These are phyloP conservation scores for Pugionium cornutum DNA, from an alignment of 345 rosid genomes.

Conservation along the genomic window DNA sequence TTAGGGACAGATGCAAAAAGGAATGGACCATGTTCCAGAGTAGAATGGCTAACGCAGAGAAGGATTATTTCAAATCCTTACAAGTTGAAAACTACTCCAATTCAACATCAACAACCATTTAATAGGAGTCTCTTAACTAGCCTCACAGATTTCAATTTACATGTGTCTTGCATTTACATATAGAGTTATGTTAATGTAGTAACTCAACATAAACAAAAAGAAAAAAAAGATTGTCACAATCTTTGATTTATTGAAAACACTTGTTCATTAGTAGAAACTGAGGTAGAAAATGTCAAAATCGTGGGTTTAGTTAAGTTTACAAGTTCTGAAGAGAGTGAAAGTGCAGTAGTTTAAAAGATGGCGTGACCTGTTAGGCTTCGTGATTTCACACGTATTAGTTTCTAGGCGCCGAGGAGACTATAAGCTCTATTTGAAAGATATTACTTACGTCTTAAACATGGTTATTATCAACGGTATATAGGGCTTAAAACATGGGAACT, in stretches of 20 bases:
- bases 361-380: too few species aligned
- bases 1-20: conserved; percentile 80
- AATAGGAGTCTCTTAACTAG: conserved; percentile 33
- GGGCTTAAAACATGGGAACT: too few species aligned
- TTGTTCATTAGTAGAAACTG: too few species aligned
- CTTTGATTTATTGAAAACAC: background rate
- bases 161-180: conserved; percentile 35
- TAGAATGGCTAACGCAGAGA: conserved; percentile 68
- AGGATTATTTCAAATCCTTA: conserved; percentile 48
- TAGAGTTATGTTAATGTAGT: conserved; percentile 35
- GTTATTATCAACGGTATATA: too few species aligned
- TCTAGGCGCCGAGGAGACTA: too few species aligned
- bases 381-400: too few species aligned
- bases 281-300: too few species aligned
- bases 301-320: too few species aligned
- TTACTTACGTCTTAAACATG: too few species aligned
- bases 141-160: conserved; percentile 26
- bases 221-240: conserved; percentile 4
- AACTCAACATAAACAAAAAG: conserved; percentile 15
- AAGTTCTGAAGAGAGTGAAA: too few species aligned
- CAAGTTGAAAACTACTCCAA: conserved; percentile 42
- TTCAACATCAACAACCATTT: conserved; percentile 18
- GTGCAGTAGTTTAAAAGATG: too few species aligned
- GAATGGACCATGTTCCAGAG: conserved; percentile 90
- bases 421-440: too few species aligned